Base-by-base conservation (phyloP, 2,329 filamentous ascomycete species). In the Neofusicoccum cordaticola region DNA sequence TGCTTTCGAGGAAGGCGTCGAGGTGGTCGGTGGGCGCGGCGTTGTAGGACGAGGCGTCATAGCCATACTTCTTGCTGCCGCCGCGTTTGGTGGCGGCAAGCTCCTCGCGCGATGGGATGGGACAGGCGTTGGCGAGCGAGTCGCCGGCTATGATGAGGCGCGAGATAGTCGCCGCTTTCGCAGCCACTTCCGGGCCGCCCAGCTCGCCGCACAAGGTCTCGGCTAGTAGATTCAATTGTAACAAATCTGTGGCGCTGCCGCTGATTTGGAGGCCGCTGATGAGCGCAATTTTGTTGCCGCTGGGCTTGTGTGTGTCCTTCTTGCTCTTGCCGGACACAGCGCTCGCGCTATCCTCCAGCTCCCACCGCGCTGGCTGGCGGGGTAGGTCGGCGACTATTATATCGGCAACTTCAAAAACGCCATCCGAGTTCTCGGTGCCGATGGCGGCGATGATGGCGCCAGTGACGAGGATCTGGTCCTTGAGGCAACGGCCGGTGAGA, bases 401-500 rank as follows among this genome's bases (percentile, higher is more conserved):
- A 77, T 97, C 94, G 45, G 98, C 84, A 6, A 97, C 90, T 71
- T 98, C 93, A 66, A 99, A 93, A 70, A 97, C 92, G 68, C 95
- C 95, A 78, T 94, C 90, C 61, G 87, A 84, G 71, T 97, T 97
- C 75, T 99, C 95, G 0, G 93, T 97, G 41, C 95, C 95, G 81
- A 99, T 87, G 2, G 93, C 93, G n/a, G 93, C 93, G 47, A 98
- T 85, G 71, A 99, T 93, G 71, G 92, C 96, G 31, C 95, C 95
- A 0, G 95, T 99, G 2, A 97, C 94, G 7, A 98, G 84, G 66
- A 92, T 82, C 27, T 90, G 83, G 0, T 85, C 84, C 67, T 84
- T 82, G 53, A 99, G 80, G 19, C 87, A 77, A 47, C 86, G 83
- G 2, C 95, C 95, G 0, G 90, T 88, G 7, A 99, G 81, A 19